A percentile compares a stretch with the other conserved stretches of the same genome.
Conservation (phyloP, 768 basidiomycete genomes). For the Fomitopsis serialis region DNA sequence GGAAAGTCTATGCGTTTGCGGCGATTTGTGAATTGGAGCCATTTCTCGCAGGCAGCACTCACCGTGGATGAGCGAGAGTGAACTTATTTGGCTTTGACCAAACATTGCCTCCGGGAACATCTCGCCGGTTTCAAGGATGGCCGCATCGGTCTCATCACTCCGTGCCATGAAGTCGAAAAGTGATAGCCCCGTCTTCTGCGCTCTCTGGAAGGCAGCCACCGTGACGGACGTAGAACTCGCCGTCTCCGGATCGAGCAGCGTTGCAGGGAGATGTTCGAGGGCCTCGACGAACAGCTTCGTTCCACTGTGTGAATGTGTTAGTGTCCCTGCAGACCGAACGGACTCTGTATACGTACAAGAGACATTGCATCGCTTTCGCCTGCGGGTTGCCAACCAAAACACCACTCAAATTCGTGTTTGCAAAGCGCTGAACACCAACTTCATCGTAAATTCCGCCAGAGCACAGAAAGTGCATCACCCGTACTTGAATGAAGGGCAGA, state of each 20-base stretch:
- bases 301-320: background rate
- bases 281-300: background rate
- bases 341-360: background rate
- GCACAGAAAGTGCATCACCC: background rate
- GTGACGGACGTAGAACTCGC: background rate
- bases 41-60: conserved; percentile 4
- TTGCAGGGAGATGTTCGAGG: conserved; percentile 5
- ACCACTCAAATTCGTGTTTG: conserved; percentile 2
- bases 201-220: conserved; percentile 3
- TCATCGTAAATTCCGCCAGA: conserved; percentile 1
- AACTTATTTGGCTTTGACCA: background rate
- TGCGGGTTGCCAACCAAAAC: background rate
- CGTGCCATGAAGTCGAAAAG: conserved; percentile 6
- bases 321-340: background rate
- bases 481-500: background rate
- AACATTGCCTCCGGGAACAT: conserved; percentile 7
- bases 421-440: background rate
- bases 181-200: background rate
- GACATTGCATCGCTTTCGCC: background rate
- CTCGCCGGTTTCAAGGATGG: background rate
- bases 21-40: no score
- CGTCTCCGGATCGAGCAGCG: conserved; percentile 1
- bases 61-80: background rate
- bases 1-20: conserved; percentile 6
- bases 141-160: background rate